Conservation (phyloP, 768 basidiomycete genomes). For the Mycena haematopus region DNA sequence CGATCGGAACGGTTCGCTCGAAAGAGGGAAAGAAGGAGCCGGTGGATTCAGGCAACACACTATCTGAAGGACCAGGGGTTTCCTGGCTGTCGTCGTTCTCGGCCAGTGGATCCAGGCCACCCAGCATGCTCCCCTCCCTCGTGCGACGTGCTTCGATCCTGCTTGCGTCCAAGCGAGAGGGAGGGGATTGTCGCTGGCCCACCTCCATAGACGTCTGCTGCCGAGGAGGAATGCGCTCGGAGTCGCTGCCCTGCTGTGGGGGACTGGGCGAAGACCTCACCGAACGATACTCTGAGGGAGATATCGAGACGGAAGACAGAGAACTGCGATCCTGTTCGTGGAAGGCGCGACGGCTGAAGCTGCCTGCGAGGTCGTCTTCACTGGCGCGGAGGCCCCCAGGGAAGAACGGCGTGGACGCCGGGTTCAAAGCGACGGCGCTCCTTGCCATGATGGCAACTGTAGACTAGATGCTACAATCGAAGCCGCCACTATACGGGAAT, state of each 20-base stretch:
- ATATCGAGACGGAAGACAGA: constrained; percentile 61
- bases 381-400: constrained; percentile 66
- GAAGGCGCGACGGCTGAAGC: constrained; percentile 52
- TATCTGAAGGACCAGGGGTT: constrained; percentile 43
- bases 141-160: constrained; percentile 47
- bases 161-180: constrained; percentile 51
- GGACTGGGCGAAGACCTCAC: constrained; percentile 76
- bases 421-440: constrained; percentile 74
- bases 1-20: constrained; percentile 17
- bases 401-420: constrained; percentile 85
- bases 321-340: constrained; percentile 57
- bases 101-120: constrained; percentile 57
- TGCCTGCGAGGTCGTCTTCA: constrained; percentile 59
- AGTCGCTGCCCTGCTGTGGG: constrained; percentile 45
- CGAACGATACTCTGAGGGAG: constrained; percentile 71
- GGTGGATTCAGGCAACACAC: constrained; percentile 33
- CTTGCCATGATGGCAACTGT: constrained; percentile 62
- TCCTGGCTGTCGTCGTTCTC: constrained; percentile 57
- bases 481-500: constrained; percentile 21
- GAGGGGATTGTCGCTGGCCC: constrained; percentile 51
- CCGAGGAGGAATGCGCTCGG: constrained; percentile 32
- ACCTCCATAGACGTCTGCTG: constrained; percentile 47
- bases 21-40: constrained; percentile 43
- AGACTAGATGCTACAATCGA: constrained; percentile 33
- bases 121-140: constrained; percentile 57